Percentiles rank a stretch among this genome's conserved stretches.
Evolutionary conservation across 352 stramenopile species (phyloP).

Genomic region (Phytophthora pluvialis): DNA sequence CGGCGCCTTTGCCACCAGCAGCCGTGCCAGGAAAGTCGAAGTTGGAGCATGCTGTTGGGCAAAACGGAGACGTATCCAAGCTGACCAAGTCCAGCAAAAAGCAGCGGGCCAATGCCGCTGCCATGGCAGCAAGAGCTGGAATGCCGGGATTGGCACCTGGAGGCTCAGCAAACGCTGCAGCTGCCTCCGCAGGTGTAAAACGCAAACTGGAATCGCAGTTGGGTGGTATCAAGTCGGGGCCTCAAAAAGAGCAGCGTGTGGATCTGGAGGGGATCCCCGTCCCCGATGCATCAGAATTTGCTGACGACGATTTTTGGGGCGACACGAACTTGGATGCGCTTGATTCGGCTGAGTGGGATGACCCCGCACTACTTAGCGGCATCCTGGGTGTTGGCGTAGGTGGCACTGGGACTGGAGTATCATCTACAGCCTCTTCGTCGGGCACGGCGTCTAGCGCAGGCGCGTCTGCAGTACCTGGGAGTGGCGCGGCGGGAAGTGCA

Average conservation of each 20-base stretch:
- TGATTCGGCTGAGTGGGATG: constrained; percentile 85
- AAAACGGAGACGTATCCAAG: constrained; percentile 40
- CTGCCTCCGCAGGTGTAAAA: constrained; percentile 49
- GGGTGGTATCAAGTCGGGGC: constrained; percentile 31
- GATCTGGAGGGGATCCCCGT: constrained; percentile 83
- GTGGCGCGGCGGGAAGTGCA: constrained; percentile 6
- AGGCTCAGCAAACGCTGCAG: constrained; percentile 15
- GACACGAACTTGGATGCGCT: constrained; percentile 87
- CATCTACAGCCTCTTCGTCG: constrained; percentile 34
- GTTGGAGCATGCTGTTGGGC: constrained; percentile 30
- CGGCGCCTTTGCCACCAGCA: constrained; percentile 45
- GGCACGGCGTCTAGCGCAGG: constrained; percentile 26
- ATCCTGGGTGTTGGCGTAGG: constrained; percentile 51
- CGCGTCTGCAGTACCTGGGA: constrained; percentile 9
- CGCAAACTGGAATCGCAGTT: constrained; percentile 71
- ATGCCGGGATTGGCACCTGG: constrained; percentile 13
- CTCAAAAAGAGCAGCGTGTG: constrained; percentile 70
- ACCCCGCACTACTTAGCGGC: constrained; percentile 69
- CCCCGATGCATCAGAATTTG: constrained; percentile 73
- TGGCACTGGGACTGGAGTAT: constrained; percentile 22
- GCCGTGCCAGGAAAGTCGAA: constrained; percentile 42
- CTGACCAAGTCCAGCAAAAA: constrained; percentile 66
- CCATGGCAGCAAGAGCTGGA: constrained; percentile 21
- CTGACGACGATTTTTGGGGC: constrained; percentile 89
- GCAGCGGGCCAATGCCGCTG: constrained; percentile 37